Evolutionary conservation across 768 basidiomycete genomes (phyloP).

Genomic region (Paxillus involutus): DNA sequence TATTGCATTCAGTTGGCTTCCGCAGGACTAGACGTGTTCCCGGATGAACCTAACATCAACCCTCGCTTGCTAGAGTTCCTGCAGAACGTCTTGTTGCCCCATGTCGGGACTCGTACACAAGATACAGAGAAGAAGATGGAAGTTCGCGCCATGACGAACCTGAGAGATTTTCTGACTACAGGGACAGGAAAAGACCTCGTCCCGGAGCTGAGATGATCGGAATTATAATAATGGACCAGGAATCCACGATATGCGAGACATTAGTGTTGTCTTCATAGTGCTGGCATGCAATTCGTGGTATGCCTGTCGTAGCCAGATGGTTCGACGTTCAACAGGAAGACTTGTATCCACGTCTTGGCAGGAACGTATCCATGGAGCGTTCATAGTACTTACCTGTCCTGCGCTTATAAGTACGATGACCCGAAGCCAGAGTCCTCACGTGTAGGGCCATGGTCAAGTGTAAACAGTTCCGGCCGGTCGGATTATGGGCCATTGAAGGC

Average conservation of each 20-base stretch:
- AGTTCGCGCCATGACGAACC: slow-evolving; percentile 67
- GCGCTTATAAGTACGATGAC: too few species aligned
- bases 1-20: slow-evolving; percentile 35
- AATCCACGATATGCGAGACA: not conserved
- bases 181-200: slow-evolving; percentile 69
- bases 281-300: too few species aligned
- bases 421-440: too few species aligned
- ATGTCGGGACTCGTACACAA: slow-evolving; percentile 80
- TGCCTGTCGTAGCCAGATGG: too few species aligned
- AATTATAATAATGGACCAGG: not conserved
- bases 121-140: slow-evolving; percentile 80
- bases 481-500: too few species aligned
- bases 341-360: too few species aligned
- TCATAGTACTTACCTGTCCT: too few species aligned
- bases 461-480: too few species aligned
- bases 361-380: too few species aligned
- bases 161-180: slow-evolving; percentile 59
- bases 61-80: slow-evolving; percentile 74
- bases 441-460: too few species aligned
- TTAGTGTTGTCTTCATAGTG: too few species aligned
- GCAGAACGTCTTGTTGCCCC: slow-evolving; percentile 78
- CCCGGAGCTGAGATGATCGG: slow-evolving; percentile 38
- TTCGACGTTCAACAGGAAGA: too few species aligned
- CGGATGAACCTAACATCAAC: slow-evolving; percentile 78
- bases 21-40: slow-evolving; percentile 81